These are phyloP conservation scores for Stemphylium lycopersici DNA, from an alignment of 2,329 filamentous ascomycete genomes.

Conservation along the genomic window DNA sequence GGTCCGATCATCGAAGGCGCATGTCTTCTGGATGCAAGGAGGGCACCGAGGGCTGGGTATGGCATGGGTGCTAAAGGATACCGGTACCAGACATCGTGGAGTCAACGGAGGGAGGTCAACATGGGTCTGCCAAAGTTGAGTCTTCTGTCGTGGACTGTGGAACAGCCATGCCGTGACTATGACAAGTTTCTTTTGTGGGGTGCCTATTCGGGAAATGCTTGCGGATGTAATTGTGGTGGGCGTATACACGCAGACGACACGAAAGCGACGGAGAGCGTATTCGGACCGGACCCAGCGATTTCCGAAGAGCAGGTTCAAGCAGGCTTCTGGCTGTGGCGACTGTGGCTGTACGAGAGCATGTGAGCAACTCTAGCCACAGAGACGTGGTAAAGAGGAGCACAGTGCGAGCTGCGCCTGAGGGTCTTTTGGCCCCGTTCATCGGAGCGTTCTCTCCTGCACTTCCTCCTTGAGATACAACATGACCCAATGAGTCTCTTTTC, in stretches of 20 bases:
- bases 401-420: slow-evolving; percentile 15
- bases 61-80: not conserved
- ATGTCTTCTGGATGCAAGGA: not conserved
- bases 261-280: slow-evolving; percentile 7
- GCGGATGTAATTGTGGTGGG: slow-evolving; percentile 4
- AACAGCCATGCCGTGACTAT: not conserved
- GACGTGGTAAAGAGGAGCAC: slow-evolving; percentile 15
- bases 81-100: not conserved
- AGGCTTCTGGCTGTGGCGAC: slow-evolving; percentile 4
- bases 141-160: not conserved
- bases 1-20: not conserved
- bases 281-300: slow-evolving; percentile 5
- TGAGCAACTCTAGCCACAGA: slow-evolving; percentile 14
- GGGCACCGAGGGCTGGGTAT: slow-evolving; percentile 1
- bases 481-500: slow-evolving; percentile 49
- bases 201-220: slow-evolving; percentile 12
- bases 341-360: slow-evolving; percentile 16
- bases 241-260: slow-evolving; percentile 5
- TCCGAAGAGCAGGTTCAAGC: slow-evolving; percentile 2
- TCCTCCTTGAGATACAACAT: slow-evolving; percentile 16
- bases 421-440: not conserved
- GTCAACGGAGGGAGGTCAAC: not conserved
- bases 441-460: not conserved
- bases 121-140: slow-evolving; percentile 1
- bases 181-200: not conserved